phyloP scores from a whole-genome alignment of 495 filamentous ascomycete genomes.

The Trichoderma parareesei region DNA sequence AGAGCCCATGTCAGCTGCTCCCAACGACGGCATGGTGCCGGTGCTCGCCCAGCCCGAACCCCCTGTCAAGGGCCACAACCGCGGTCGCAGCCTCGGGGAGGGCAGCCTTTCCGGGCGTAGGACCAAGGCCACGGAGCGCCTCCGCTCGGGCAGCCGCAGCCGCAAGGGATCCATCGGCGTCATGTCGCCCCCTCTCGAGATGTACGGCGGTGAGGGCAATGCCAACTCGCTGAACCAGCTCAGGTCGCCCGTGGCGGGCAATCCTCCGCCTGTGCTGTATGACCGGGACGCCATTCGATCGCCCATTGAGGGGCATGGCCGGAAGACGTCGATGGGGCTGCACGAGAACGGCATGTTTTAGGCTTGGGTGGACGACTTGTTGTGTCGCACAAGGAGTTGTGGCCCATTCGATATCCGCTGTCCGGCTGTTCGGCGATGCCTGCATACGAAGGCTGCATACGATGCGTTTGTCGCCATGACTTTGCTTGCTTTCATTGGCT shows the following conservation, averaged over 20 bases:
- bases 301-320: slow-evolving; percentile 8
- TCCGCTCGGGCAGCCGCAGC: slow-evolving; percentile 57
- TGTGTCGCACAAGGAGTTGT: neutral
- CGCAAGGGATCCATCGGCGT: slow-evolving; percentile 21
- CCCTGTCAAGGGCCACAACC: slow-evolving; percentile 48
- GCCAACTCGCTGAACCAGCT: neutral
- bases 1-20: slow-evolving; percentile 17
- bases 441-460: no score
- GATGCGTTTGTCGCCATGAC: no score
- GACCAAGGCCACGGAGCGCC: slow-evolving; percentile 57
- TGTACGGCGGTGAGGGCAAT: slow-evolving; percentile 18
- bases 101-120: slow-evolving; percentile 48
- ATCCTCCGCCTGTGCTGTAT: slow-evolving; percentile 28
- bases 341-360: slow-evolving; percentile 41
- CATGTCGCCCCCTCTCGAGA: slow-evolving; percentile 30
- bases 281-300: slow-evolving; percentile 14
- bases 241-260: slow-evolving; percentile 15
- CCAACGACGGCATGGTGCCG: slow-evolving; percentile 23
- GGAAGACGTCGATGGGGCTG: slow-evolving; percentile 35
- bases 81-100: slow-evolving; percentile 47
- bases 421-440: no score
- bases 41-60: slow-evolving; percentile 28
- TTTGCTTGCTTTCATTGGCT: no score
- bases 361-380: neutral
- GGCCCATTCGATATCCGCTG: no score